These are phyloP conservation scores for Amphirosellinia nigrospora DNA, from an alignment of 495 filamentous ascomycete species.

Conservation along the genomic window DNA sequence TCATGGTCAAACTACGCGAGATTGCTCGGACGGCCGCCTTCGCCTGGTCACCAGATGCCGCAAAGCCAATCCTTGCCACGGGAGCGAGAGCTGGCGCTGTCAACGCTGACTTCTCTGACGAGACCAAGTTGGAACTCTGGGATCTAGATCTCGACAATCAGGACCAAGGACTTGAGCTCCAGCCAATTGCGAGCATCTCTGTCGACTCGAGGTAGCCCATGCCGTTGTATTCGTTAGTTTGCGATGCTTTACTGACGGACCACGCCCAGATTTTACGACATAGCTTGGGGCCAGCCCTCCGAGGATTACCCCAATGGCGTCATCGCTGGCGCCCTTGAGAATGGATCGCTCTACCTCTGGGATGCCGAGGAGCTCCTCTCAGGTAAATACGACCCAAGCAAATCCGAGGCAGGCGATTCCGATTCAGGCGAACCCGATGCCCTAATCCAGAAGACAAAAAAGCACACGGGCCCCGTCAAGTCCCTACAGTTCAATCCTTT, in stretches of 20 bases:
- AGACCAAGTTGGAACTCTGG: constrained; percentile 96
- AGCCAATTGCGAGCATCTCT: constrained; percentile 80
- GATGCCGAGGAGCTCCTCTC: constrained; percentile 84
- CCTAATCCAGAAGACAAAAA: constrained; percentile 84
- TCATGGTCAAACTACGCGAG: constrained; percentile 93
- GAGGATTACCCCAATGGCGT: constrained; percentile 80
- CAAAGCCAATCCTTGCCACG: constrained; percentile 84
- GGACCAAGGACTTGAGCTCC: constrained; percentile 78
- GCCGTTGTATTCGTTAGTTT: not conserved
- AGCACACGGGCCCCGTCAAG: constrained; percentile 93
- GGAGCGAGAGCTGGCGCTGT: constrained; percentile 94
- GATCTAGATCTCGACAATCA: constrained; percentile 80
- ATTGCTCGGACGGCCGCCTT: constrained; percentile 96
- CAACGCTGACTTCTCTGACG: constrained; percentile 95
- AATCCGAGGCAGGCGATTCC: not conserved
- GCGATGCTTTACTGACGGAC: constrained; percentile 28
- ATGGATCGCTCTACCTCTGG: constrained; percentile 95
- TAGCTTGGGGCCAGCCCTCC: constrained; percentile 87
- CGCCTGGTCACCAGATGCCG: constrained; percentile 86
- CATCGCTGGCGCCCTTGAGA: constrained; percentile 94
- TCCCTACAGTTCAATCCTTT: constrained; percentile 97
- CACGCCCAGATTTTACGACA: constrained; percentile 83
- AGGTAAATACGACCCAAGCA: constrained; percentile 55
- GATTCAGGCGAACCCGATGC: constrained; percentile 70
- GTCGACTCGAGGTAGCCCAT: constrained; percentile 82